phyloP scores from a whole-genome alignment of 2,329 filamentous ascomycete species.

The Dactylellina drechsleri region DNA sequence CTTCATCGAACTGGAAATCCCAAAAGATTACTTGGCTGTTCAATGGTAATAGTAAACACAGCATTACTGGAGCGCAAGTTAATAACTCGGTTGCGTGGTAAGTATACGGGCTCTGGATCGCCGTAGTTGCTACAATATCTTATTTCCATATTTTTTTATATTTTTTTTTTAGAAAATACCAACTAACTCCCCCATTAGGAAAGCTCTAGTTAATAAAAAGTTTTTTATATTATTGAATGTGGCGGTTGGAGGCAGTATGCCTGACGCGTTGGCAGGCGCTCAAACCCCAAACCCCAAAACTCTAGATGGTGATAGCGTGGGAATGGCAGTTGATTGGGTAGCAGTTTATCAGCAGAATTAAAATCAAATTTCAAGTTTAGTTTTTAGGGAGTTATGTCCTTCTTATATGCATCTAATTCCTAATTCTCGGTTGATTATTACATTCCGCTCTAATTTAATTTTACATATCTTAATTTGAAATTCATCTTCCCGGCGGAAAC shows the following conservation, averaged over 20 bases:
- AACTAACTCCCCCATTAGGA: conserved; percentile 59
- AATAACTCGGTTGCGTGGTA: conserved; percentile 51
- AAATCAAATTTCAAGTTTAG: no score
- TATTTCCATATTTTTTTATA: not conserved
- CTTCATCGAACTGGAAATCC: conserved; percentile 56
- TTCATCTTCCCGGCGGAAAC: no score
- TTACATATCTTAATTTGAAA: no score
- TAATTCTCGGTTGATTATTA: no score
- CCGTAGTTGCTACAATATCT: not conserved
- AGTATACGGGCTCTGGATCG: not conserved
- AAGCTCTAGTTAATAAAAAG: conserved; percentile 57
- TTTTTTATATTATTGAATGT: conserved; percentile 63
- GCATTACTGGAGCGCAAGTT: conserved; percentile 59
- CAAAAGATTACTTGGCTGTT: conserved; percentile 62
- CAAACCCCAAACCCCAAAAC: conserved; percentile 61
- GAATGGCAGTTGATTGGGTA: conserved; percentile 63
- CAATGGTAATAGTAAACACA: conserved; percentile 59
- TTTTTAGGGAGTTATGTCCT: no score
- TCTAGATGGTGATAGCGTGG: conserved; percentile 59
- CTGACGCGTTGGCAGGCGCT: conserved; percentile 60
- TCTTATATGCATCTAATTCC: no score
- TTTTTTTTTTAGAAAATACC: not conserved
- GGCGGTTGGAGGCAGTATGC: conserved; percentile 63
- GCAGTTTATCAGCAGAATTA: conserved; percentile 59
- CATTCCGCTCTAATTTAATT: no score